phyloP scores from a whole-genome alignment of 1,284 basidiomycete genomes.

The Cutaneotrichosporon mucoides region DNA sequence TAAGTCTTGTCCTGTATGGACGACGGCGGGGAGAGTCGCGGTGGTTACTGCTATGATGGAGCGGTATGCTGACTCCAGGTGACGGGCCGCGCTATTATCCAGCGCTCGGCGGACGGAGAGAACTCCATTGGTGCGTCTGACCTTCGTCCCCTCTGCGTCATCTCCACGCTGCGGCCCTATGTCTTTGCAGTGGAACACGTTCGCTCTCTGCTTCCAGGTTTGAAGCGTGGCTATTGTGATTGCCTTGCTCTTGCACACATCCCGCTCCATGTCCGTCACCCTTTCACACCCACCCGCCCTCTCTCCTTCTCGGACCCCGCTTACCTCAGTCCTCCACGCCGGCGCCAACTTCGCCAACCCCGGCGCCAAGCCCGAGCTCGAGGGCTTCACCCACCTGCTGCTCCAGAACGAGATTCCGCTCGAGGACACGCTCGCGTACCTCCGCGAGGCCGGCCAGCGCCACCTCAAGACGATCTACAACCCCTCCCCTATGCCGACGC shows the following conservation, averaged over 20 bases:
- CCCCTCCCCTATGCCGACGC: conserved; percentile 55
- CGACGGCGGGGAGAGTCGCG: no score
- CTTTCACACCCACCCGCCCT: no score
- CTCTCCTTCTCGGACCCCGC: not conserved
- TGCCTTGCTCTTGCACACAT: no score
- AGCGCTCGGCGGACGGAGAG: conserved; percentile 49
- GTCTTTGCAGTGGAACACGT: no score
- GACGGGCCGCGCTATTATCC: conserved; percentile 53
- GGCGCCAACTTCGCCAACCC: conserved; percentile 45
- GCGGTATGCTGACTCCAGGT: conserved; percentile 20
- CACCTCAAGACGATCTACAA: conserved; percentile 53
- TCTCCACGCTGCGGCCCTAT: no score
- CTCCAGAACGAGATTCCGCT: conserved; percentile 59
- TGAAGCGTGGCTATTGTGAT: no score
- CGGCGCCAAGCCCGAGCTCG: conserved; percentile 12
- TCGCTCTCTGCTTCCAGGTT: no score
- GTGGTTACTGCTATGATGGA: not conserved
- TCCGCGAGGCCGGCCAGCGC: conserved; percentile 31
- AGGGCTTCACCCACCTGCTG: conserved; percentile 51
- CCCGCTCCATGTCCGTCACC: no score
- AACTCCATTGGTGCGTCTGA: conserved; percentile 50
- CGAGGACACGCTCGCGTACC: conserved; percentile 49
- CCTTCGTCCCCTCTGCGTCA: not conserved
- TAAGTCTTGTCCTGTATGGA: conserved; percentile 10
- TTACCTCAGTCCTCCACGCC: conserved; percentile 43